A percentile compares a stretch with the other conserved stretches of the same genome.
Evolutionary conservation across 1,284 basidiomycete genomes (phyloP).

Genomic region (Polyporus tsugae): DNA sequence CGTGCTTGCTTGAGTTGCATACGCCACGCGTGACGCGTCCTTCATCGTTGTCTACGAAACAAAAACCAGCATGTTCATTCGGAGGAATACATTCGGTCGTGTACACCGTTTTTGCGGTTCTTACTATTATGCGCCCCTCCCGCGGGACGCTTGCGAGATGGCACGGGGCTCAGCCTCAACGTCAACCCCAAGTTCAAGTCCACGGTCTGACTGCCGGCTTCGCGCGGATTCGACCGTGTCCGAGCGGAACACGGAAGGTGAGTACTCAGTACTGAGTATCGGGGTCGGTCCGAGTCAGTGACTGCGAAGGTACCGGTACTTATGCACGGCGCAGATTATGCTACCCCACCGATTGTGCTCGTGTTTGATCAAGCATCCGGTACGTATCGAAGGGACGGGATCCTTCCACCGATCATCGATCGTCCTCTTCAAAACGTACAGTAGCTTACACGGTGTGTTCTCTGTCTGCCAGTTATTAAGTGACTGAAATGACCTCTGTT

Average conservation of each 20-base stretch:
- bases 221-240: too few relatives aligned
- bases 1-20: conserved; percentile 1
- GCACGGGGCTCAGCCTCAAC: neutral
- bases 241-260: too few relatives aligned
- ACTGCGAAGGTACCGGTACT: too few relatives aligned
- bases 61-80: neutral
- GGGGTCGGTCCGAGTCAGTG: neutral
- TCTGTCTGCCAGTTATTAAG: too few relatives aligned
- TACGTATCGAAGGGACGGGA: too few relatives aligned
- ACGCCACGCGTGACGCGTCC: neutral
- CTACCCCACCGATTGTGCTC: too few relatives aligned
- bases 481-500: too few relatives aligned
- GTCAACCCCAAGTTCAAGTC: neutral
- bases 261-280: neutral
- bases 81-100: neutral
- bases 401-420: too few relatives aligned
- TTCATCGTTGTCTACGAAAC: neutral
- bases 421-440: too few relatives aligned
- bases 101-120: neutral
- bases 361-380: too few relatives aligned
- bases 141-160: neutral
- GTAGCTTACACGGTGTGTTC: neutral
- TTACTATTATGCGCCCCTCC: neutral
- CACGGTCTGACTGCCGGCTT: too few relatives aligned
- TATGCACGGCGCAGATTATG: too few relatives aligned